phyloP scores from a whole-genome alignment of 2,329 filamentous ascomycete genomes.

The Scorias spongiosa region DNA sequence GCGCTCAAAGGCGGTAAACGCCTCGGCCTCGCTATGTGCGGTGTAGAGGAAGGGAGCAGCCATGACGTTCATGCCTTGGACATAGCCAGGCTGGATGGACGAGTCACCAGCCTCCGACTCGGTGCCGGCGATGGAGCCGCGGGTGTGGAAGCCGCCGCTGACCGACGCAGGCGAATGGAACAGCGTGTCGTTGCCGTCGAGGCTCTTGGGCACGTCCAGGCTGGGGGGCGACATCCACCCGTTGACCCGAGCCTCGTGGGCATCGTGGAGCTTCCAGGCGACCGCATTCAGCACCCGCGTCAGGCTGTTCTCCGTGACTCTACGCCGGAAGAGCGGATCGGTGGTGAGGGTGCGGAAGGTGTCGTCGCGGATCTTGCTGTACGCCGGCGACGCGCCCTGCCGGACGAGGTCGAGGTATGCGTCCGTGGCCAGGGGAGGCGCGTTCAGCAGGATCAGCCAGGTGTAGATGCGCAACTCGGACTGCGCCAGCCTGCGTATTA shows the following conservation, averaged over 20 bases:
- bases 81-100: slow-evolving; percentile 49
- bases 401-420: slow-evolving; percentile 82
- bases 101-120: slow-evolving; percentile 38
- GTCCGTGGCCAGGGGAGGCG: slow-evolving; percentile 70
- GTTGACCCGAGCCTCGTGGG: slow-evolving; percentile 43
- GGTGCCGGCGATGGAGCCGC: neutral
- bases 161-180: slow-evolving; percentile 26
- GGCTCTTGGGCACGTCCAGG: slow-evolving; percentile 32
- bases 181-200: slow-evolving; percentile 32
- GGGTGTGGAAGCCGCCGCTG: slow-evolving; percentile 28
- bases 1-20: slow-evolving; percentile 77
- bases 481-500: slow-evolving; percentile 30
- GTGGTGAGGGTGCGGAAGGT: slow-evolving; percentile 94
- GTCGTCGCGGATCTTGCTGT: slow-evolving; percentile 96
- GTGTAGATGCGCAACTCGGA: slow-evolving; percentile 88
- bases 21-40: slow-evolving; percentile 84
- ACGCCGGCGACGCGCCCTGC: slow-evolving; percentile 82
- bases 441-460: slow-evolving; percentile 86
- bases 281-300: slow-evolving; percentile 90
- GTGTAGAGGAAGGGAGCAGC: slow-evolving; percentile 92
- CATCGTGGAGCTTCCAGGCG: slow-evolving; percentile 84
- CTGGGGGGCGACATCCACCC: slow-evolving; percentile 36
- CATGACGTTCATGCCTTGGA: slow-evolving; percentile 97
- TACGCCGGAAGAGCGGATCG: slow-evolving; percentile 88
- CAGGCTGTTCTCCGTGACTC: slow-evolving; percentile 87